Percentiles rank a stretch among this genome's conserved stretches.
Conservation (phyloP, 345 rosid genomes). For the Populus pruinosa region DNA sequence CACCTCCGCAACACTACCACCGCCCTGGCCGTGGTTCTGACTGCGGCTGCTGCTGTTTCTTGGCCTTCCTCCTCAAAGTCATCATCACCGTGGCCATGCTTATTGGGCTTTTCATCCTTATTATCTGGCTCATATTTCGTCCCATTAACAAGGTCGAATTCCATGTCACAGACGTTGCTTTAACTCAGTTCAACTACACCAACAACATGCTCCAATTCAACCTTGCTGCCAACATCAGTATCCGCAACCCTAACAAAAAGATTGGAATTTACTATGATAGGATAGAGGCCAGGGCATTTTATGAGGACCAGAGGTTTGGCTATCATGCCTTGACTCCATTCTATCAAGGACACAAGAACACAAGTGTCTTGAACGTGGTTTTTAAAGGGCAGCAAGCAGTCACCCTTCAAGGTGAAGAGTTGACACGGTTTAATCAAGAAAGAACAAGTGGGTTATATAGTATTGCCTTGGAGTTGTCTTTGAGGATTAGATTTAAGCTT, state of each 20-base stretch:
- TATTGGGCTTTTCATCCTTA: conserved; percentile 28
- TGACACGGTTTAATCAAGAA: conserved; percentile 34
- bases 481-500: conserved; percentile 61
- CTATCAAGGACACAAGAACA: conserved; percentile 79
- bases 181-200: conserved; percentile 34
- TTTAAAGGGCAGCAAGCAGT: conserved; percentile 39
- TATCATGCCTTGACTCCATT: conserved; percentile 38
- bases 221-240: conserved; percentile 29
- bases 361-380: conserved; percentile 40
- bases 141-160: conserved; percentile 36
- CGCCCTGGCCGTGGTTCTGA: conserved; percentile 46
- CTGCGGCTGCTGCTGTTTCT: conserved; percentile 58
- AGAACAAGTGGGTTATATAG: conserved; percentile 37
- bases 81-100: conserved; percentile 33
- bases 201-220: conserved; percentile 31
- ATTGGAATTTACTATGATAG: conserved; percentile 39
- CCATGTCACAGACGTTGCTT: conserved; percentile 37
- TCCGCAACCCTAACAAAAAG: conserved; percentile 41
- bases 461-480: conserved; percentile 48
- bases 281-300: conserved; percentile 29
- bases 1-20: conserved; percentile 46
- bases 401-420: conserved; percentile 25
- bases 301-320: conserved; percentile 40
- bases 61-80: conserved; percentile 43
- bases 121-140: conserved; percentile 46